Evolutionary conservation across 1,284 basidiomycete genomes (phyloP).

Genomic region (Erythrobasidium hasegawianum): DNA sequence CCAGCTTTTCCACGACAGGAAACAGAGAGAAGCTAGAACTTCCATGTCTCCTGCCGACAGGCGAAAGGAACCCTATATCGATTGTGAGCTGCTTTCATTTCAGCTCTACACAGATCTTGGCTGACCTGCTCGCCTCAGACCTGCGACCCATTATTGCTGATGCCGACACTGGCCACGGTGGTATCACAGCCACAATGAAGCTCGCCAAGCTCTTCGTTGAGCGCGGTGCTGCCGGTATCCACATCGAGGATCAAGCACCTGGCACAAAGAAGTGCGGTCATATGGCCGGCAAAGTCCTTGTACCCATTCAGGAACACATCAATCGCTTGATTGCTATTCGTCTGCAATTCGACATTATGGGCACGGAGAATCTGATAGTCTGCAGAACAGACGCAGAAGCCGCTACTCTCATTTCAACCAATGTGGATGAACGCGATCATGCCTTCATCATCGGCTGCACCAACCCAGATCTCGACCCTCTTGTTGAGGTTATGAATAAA

Average conservation of each 20-base stretch:
- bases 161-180: slow-evolving; percentile 58
- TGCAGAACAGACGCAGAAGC: slow-evolving; percentile 79
- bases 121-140: slow-evolving; percentile 40
- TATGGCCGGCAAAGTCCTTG: slow-evolving; percentile 71
- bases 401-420: slow-evolving; percentile 91
- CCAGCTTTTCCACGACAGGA: slow-evolving; percentile 62
- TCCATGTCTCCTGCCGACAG: slow-evolving; percentile 65
- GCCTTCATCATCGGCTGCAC: slow-evolving; percentile 91
- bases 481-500: slow-evolving; percentile 75
- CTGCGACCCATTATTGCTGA: slow-evolving; percentile 53
- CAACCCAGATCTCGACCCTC: slow-evolving; percentile 63
- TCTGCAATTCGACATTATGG: slow-evolving; percentile 75
- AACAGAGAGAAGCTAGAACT: slow-evolving; percentile 56
- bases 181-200: slow-evolving; percentile 65
- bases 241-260: slow-evolving; percentile 74
- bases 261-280: slow-evolving; percentile 64
- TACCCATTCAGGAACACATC: slow-evolving; percentile 69
- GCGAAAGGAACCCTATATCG: slow-evolving; percentile 50
- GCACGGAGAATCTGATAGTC: slow-evolving; percentile 69
- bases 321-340: slow-evolving; percentile 72
- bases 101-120: too few relatives aligned
- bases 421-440: slow-evolving; percentile 95
- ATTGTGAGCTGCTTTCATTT: slow-evolving; percentile 35
- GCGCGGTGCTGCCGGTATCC: slow-evolving; percentile 56
- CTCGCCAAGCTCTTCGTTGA: slow-evolving; percentile 76